Conservation (phyloP, 164 flowering plant species). For the Saururus chinensis region DNA sequence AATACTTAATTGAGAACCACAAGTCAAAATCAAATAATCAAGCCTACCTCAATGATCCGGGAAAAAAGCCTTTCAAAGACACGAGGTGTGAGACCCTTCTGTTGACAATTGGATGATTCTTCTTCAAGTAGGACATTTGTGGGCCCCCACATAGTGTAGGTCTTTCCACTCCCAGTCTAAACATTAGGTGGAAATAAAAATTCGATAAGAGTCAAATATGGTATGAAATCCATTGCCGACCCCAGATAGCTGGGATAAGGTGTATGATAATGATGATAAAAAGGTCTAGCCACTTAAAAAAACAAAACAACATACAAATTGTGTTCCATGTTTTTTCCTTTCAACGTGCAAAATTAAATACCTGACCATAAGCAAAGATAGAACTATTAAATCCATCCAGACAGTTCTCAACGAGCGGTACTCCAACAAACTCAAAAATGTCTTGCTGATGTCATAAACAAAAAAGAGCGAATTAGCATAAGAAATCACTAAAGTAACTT, state of each 20-base stretch:
- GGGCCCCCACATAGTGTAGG: constrained; percentile 97
- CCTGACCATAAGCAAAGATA: constrained; percentile 99
- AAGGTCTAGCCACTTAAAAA: too few relatives aligned
- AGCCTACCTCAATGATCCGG: constrained; percentile 69
- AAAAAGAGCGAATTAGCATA: not conserved
- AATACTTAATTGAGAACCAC: not conserved
- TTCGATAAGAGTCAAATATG: too few relatives aligned
- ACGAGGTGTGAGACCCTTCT: constrained; percentile 81
- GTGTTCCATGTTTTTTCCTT: not conserved
- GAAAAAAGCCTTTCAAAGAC: constrained; percentile 68
- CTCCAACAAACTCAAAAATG: constrained; percentile 79
- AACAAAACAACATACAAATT: not conserved
- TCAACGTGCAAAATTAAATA: constrained; percentile 10
- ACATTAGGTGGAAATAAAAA: not conserved
- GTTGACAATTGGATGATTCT: constrained; percentile 7
- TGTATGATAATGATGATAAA: too few relatives aligned
- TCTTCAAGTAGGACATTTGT: constrained; percentile 71
- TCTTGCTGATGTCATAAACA: constrained; percentile 36
- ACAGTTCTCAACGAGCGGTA: constrained; percentile 88
- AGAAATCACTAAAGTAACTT: too few relatives aligned
- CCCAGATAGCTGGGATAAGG: too few relatives aligned
- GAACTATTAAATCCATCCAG: constrained; percentile 95
- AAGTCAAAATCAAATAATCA: not conserved
- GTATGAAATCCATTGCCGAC: too few relatives aligned
- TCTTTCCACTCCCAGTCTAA: constrained; percentile 98